These are phyloP conservation scores for Graphiopsis chlorocephala DNA, from an alignment of 2,329 filamentous ascomycete species.

Conservation along the genomic window DNA sequence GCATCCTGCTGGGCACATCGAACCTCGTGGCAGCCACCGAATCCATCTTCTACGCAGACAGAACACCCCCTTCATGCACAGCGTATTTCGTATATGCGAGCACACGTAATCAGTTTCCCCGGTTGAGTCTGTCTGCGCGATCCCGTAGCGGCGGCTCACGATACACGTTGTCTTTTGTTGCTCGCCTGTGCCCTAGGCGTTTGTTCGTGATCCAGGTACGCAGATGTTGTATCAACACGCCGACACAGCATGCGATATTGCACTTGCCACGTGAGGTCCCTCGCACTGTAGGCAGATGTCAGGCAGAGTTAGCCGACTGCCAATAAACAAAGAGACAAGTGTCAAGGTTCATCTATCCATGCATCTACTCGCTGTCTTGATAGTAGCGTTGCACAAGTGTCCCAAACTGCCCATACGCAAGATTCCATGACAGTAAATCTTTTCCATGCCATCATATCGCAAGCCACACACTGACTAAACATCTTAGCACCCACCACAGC, in stretches of 20 bases:
- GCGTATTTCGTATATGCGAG: background rate
- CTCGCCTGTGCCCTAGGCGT: background rate
- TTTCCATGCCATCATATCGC: background rate
- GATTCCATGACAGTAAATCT: background rate
- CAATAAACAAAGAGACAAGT: constrained; percentile 1
- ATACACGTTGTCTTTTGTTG: background rate
- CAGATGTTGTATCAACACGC: background rate
- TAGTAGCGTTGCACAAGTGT: background rate
- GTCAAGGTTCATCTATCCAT: background rate
- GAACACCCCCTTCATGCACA: background rate
- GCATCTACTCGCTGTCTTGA: background rate
- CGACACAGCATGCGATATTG: background rate
- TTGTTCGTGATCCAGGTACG: background rate
- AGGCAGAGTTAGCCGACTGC: background rate
- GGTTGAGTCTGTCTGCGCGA: background rate
- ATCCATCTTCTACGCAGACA: background rate
- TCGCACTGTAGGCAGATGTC: background rate
- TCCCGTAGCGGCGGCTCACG: background rate
- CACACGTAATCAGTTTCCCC: background rate
- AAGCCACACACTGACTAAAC: background rate
- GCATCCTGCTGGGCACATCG: background rate
- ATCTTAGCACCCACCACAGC: background rate
- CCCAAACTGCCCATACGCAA: background rate
- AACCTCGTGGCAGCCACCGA: constrained; percentile 14
- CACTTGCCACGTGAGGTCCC: background rate